Conservation (phyloP, 345 rosid genomes). For the Corchorus olitorius region DNA sequence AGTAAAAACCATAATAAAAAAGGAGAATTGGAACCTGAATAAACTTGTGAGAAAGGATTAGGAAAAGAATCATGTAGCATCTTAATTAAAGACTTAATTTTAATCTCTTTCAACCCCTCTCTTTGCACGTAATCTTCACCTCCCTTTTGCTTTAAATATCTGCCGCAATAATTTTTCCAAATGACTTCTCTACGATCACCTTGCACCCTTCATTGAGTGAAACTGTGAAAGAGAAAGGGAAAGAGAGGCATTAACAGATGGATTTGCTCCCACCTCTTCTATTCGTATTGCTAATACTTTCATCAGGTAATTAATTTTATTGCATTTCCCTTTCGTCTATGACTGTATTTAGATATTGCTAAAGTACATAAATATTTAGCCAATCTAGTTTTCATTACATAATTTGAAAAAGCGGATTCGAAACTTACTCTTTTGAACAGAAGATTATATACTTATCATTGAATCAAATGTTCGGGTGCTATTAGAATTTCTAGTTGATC, state of each 20-base stretch:
- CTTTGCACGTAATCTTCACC: constrained; percentile 50
- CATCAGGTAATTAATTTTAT: constrained; percentile 39
- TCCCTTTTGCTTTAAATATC: constrained; percentile 25
- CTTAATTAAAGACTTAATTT: neutral
- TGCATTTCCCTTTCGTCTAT: no score
- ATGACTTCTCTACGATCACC: neutral
- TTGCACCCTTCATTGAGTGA: neutral
- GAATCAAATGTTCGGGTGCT: no score
- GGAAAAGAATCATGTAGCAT: constrained; percentile 53
- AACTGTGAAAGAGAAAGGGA: no score
- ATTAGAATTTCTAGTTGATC: no score
- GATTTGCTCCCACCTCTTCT: constrained; percentile 31
- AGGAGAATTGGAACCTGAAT: constrained; percentile 40
- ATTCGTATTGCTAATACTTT: constrained; percentile 31
- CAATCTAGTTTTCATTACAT: no score
- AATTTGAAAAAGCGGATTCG: no score
- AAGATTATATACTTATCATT: no score
- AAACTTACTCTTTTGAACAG: no score
- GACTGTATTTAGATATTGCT: neutral
- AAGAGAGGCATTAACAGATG: neutral
- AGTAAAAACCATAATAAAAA: neutral
- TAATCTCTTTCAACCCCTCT: constrained; percentile 16
- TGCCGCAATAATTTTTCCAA: neutral
- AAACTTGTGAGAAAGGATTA: constrained; percentile 39
- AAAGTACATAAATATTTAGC: neutral